A percentile compares a stretch with the other conserved stretches of the same genome.
These are phyloP conservation scores for Beauveria australis DNA, from an alignment of 2,329 filamentous ascomycete species.

Conservation along the genomic window DNA sequence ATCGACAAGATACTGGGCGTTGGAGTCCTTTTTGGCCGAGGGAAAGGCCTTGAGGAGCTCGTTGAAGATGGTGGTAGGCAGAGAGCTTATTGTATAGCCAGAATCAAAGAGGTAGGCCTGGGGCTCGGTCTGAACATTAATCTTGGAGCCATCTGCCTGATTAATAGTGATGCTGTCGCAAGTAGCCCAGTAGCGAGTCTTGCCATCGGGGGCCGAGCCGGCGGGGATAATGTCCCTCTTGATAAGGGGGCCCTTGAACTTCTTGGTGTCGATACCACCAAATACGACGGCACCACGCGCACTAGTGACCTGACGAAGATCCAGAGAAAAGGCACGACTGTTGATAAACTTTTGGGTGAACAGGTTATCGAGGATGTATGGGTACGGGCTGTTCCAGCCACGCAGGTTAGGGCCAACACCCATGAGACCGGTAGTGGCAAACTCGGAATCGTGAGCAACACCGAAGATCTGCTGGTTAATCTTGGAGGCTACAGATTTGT, in stretches of 20 bases:
- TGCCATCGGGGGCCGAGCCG: slow-evolving; percentile 25
- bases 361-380: slow-evolving; percentile 27
- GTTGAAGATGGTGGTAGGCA: slow-evolving; percentile 49
- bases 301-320: slow-evolving; percentile 25
- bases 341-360: slow-evolving; percentile 26
- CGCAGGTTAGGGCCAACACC: slow-evolving; percentile 25
- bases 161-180: slow-evolving; percentile 29
- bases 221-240: slow-evolving; percentile 47
- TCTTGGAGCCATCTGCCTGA: slow-evolving; percentile 26
- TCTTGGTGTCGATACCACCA: slow-evolving; percentile 48
- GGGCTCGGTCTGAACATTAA: slow-evolving; percentile 35
- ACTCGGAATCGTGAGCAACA: slow-evolving; percentile 25
- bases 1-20: slow-evolving; percentile 41
- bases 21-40: slow-evolving; percentile 34
- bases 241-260: slow-evolving; percentile 44
- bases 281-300: slow-evolving; percentile 35
- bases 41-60: slow-evolving; percentile 35
- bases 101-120: slow-evolving; percentile 53
- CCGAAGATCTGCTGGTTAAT: slow-evolving; percentile 29
- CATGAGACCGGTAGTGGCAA: slow-evolving; percentile 24
- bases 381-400: slow-evolving; percentile 28
- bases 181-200: slow-evolving; percentile 34
- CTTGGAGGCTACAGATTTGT: slow-evolving; percentile 17
- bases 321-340: slow-evolving; percentile 28
- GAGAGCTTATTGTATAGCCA: slow-evolving; percentile 58